Conservation (phyloP, 768 basidiomycete species). For the Sistotremastrum niveocremeum region DNA sequence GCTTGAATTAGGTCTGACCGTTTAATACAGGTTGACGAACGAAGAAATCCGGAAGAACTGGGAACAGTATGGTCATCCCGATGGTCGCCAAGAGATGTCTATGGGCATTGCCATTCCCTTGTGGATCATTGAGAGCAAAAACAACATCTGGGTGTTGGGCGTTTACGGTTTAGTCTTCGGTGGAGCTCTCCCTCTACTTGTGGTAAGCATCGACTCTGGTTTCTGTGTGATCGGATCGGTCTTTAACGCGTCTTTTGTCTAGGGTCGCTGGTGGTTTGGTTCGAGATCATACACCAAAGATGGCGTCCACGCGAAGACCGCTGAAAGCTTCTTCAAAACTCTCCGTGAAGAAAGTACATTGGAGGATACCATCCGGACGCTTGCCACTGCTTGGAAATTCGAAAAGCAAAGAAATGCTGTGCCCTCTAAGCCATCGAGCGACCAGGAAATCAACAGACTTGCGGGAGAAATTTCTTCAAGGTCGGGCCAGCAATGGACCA, state of each 20-base stretch:
- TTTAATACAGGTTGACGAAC: constrained; percentile 60
- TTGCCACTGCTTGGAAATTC: constrained; percentile 51
- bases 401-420: constrained; percentile 12
- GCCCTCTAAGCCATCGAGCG: background rate
- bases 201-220: constrained; percentile 31
- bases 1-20: background rate
- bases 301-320: constrained; percentile 67
- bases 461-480: constrained; percentile 11
- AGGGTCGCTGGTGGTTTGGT: constrained; percentile 97
- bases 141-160: constrained; percentile 84
- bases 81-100: constrained; percentile 87
- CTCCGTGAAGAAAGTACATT: constrained; percentile 70
- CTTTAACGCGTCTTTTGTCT: background rate
- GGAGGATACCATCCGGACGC: constrained; percentile 54
- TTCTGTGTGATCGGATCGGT: background rate
- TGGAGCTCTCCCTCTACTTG: constrained; percentile 69
- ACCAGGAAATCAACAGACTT: background rate
- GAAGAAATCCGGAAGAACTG: constrained; percentile 84
- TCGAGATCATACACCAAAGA: constrained; percentile 84
- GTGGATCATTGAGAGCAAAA: constrained; percentile 87
- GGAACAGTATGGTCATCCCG: constrained; percentile 84
- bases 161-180: constrained; percentile 84
- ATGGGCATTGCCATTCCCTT: constrained; percentile 92
- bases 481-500: constrained; percentile 20
- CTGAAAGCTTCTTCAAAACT: constrained; percentile 77